Evolutionary conservation across 495 filamentous ascomycete genomes (phyloP).

Genomic region (Talaromyces thailandensis): DNA sequence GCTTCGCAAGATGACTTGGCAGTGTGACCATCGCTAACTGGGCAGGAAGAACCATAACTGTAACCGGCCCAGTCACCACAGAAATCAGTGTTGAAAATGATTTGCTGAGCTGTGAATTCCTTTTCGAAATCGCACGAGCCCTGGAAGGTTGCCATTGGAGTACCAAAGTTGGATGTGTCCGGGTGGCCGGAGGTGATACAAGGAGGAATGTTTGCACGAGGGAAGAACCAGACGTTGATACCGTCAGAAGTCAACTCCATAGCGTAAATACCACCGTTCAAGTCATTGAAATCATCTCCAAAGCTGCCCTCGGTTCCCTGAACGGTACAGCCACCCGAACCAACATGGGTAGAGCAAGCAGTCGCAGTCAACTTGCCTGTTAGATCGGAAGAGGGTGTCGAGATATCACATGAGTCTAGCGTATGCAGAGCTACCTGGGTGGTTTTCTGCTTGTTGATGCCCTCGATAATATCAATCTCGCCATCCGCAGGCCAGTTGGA

Average conservation of each 20-base stretch:
- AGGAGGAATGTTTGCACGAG: constrained; percentile 48
- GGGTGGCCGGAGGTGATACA: constrained; percentile 51
- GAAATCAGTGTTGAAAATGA: constrained; percentile 77
- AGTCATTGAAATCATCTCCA: constrained; percentile 63
- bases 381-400: constrained; percentile 19
- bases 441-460: constrained; percentile 56
- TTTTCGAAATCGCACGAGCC: constrained; percentile 52
- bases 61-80: constrained; percentile 86
- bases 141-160: constrained; percentile 53
- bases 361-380: constrained; percentile 10
- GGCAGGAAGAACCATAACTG: constrained; percentile 32
- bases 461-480: constrained; percentile 91
- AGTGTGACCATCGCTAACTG: constrained; percentile 6
- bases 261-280: constrained; percentile 69
- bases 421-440: constrained; percentile 77
- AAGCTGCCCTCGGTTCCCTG: constrained; percentile 47
- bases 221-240: constrained; percentile 76
- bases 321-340: constrained; percentile 38
- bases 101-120: constrained; percentile 61
- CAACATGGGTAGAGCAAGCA: constrained; percentile 48
- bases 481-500: constrained; percentile 69
- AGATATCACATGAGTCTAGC: constrained; percentile 49
- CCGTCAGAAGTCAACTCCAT: constrained; percentile 59
- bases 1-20: constrained; percentile 41
- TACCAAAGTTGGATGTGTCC: constrained; percentile 55